Evolutionary conservation across 192 early-diverging fungal species (phyloP).

Genomic region (Entomortierella chlamydospora): DNA sequence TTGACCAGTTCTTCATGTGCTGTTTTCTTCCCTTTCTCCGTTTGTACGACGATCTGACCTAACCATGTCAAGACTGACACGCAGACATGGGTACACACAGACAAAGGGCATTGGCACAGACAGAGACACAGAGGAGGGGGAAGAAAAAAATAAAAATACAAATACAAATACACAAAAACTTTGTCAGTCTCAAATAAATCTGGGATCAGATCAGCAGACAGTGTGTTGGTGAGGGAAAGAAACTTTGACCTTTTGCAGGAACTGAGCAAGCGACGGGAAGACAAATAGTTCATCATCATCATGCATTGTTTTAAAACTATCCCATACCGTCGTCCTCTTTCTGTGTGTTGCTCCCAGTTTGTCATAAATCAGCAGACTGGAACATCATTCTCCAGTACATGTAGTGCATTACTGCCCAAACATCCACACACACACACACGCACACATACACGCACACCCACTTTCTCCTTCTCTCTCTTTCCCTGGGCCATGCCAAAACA

Average conservation of each 20-base stretch:
- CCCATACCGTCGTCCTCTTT: too few species aligned
- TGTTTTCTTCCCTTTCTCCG: neutral
- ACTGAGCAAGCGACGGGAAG: too few species aligned
- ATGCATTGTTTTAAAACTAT: too few species aligned
- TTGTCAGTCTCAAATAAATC: neutral
- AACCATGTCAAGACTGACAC: conserved; percentile 1
- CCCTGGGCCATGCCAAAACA: neutral
- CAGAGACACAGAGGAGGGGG: too few species aligned
- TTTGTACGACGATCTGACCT: conserved; percentile 10
- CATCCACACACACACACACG: too few species aligned
- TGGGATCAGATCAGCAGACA: neutral
- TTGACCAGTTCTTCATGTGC: neutral
- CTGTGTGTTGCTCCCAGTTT: too few species aligned
- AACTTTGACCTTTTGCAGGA: too few species aligned
- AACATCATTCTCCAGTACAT: neutral
- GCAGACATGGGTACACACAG: neutral
- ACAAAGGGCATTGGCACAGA: neutral
- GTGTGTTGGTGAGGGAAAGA: too few species aligned
- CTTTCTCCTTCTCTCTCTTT: neutral
- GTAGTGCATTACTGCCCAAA: neutral
- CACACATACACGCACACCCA: neutral
- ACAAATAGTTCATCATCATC: too few species aligned
- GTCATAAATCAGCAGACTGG: neutral
- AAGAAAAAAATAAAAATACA: too few species aligned
- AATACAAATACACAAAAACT: neutral